Base-by-base conservation (phyloP, 1,139 yeast species). In the Magnusiomyces suaveolens region DNA sequence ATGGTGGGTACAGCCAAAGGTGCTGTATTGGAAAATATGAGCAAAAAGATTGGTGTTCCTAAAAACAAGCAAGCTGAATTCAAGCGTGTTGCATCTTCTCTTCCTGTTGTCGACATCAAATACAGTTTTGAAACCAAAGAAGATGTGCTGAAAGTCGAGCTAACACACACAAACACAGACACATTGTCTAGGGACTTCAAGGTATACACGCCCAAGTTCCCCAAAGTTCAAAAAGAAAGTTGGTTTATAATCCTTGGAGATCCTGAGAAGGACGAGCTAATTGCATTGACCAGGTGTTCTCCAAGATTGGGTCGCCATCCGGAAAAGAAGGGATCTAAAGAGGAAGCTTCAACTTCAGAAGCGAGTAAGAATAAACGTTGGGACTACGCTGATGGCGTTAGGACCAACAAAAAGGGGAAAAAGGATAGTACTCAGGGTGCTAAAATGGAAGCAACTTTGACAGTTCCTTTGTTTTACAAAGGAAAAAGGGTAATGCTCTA, bases 211-310 rank as follows among this genome's bases (percentile, higher is more conserved):
- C 94, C 95, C 2, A 81, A 79, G 61, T 92, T 87, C 71, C 96
- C 96, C 50, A 90, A 92, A 68, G 75, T 84, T 1, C 99, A 94
- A 69, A 84, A 90, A 63, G 98, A 92, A 67, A 82, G 95, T 0
- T 94, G 98, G 98, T 87, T 92, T 68, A 77, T 84, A 10, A 78
- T 90, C 52, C 69, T 84, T 8, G 78, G 81, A 61, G 78, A 81
- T 20, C 60, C 56, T 10, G 69, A 62, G 23, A 52, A 51, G 3
- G 66, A 61, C 32, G 59, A 60, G 10, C 53, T 66, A 1, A 47
- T 57, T 18, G 60, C 63, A 1, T 56, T 66, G 3, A 62, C 66
- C 38, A 60, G 70, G 26, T 59, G 60, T 24, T 58, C 62, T 23
- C 55, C 59, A 12, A 53, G 50, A 6, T 12, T 29, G 12, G 36